Evolutionary conservation across 306 rosid species (phyloP).

Genomic region (Prunus campanulata): DNA sequence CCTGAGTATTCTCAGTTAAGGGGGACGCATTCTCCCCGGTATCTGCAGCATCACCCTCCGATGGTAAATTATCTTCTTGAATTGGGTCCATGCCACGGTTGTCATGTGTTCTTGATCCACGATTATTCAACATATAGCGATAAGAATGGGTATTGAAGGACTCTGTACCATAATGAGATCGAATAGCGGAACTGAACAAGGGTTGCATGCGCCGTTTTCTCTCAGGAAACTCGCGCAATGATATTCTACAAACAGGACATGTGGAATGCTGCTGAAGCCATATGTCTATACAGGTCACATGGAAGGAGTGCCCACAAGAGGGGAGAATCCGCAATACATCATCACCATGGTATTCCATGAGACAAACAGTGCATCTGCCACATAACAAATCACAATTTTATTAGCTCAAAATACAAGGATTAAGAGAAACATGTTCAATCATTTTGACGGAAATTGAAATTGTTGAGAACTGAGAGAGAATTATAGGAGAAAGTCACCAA

Average conservation of each 20-base stretch:
- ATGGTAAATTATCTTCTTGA: conserved; percentile 42
- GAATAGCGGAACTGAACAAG: conserved; percentile 59
- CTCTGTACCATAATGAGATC: conserved; percentile 37
- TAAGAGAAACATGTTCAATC: not conserved
- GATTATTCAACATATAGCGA: conserved; percentile 37
- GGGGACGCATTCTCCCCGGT: conserved; percentile 38
- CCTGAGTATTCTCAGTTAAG: conserved; percentile 35
- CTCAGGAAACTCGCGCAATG: conserved; percentile 55
- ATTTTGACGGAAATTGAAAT: not conserved
- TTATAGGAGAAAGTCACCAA: not conserved
- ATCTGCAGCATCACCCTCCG: conserved; percentile 47
- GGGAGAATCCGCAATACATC: conserved; percentile 88
- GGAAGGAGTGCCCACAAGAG: conserved; percentile 84
- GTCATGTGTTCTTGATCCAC: conserved; percentile 35
- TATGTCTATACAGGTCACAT: conserved; percentile 78
- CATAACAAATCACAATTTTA: conserved; percentile 20
- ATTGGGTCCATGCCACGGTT: conserved; percentile 41
- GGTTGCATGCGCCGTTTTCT: conserved; percentile 63
- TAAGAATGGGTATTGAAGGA: conserved; percentile 44
- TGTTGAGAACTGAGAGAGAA: not conserved
- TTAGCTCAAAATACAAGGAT: conserved; percentile 12
- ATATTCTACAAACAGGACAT: conserved; percentile 89
- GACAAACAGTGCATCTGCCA: conserved; percentile 82
- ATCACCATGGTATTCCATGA: conserved; percentile 66
- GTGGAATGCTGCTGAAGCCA: conserved; percentile 94